phyloP scores from a whole-genome alignment of 306 rosid genomes.

The Quercus alba region DNA sequence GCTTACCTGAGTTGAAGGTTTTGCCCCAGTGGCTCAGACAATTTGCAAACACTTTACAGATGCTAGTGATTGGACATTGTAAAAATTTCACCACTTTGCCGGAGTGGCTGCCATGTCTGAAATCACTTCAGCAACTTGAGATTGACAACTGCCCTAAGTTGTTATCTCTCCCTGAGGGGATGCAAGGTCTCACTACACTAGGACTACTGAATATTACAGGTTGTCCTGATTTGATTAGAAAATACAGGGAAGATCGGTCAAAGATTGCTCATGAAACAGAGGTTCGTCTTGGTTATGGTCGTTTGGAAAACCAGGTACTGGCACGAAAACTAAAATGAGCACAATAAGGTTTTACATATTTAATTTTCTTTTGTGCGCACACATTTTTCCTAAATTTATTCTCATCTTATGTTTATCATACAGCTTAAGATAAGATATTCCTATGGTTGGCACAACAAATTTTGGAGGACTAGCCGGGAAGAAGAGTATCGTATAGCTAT shows the following conservation, averaged over 20 bases:
- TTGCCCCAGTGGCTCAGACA: constrained; percentile 33
- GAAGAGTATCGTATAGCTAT: too few relatives aligned
- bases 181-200: background rate
- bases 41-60: constrained; percentile 3
- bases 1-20: background rate
- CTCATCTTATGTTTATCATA: too few relatives aligned
- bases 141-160: background rate
- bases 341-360: too few relatives aligned
- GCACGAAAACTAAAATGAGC: too few relatives aligned
- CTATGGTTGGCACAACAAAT: too few relatives aligned
- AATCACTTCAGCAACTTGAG: background rate
- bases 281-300: background rate
- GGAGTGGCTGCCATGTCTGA: constrained; percentile 23
- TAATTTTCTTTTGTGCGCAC: too few relatives aligned
- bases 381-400: too few relatives aligned
- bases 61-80: background rate
- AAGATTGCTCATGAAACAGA: constrained; percentile 2
- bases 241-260: background rate
- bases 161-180: constrained; percentile 6
- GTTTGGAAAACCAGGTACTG: too few relatives aligned
- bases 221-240: background rate
- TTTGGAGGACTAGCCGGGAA: too few relatives aligned
- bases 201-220: background rate
- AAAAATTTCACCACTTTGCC: constrained; percentile 6
- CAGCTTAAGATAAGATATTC: too few relatives aligned